Evolutionary conservation across 352 stramenopile genomes (phyloP).

Genomic region (Globisporangium echinulatum): DNA sequence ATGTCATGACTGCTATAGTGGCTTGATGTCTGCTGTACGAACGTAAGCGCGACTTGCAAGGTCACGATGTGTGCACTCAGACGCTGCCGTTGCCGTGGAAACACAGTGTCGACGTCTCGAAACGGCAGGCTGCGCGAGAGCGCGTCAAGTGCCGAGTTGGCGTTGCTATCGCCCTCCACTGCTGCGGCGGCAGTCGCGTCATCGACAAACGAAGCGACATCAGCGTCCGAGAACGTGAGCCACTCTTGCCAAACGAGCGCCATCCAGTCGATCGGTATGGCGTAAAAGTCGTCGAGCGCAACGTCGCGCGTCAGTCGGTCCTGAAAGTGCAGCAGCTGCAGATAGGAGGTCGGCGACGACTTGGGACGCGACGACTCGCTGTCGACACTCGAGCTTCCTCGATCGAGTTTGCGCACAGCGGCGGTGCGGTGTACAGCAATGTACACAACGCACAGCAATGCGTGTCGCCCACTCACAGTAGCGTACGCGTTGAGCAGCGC

Average conservation of each 20-base stretch:
- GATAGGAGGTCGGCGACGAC: not conserved
- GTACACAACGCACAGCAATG: constrained; percentile 35
- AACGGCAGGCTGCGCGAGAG: constrained; percentile 1
- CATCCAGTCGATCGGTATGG: constrained; percentile 52
- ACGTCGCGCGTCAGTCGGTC: constrained; percentile 29
- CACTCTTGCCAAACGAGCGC: constrained; percentile 42
- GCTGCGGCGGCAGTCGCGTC: constrained; percentile 12
- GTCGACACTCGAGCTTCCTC: too few relatives aligned
- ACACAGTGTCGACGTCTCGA: constrained; percentile 9
- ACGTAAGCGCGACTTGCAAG: not conserved
- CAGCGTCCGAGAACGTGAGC: constrained; percentile 32
- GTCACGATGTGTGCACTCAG: constrained; percentile 21
- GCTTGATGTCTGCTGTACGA: not conserved
- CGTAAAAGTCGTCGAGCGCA: constrained; percentile 32
- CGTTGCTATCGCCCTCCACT: not conserved
- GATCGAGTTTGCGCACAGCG: not conserved
- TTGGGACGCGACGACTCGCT: not conserved
- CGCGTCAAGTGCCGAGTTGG: not conserved
- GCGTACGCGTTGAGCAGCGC: constrained; percentile 23
- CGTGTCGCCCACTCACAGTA: not conserved
- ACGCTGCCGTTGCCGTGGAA: constrained; percentile 21
- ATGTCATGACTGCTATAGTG: too few relatives aligned
- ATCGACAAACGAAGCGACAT: constrained; percentile 30
- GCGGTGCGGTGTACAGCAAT: constrained; percentile 25
- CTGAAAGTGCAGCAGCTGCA: constrained; percentile 23